Percentiles rank a stretch among this genome's conserved stretches.
Conservation (phyloP, 805 yeast genomes). For the Ogataea naganishii region DNA sequence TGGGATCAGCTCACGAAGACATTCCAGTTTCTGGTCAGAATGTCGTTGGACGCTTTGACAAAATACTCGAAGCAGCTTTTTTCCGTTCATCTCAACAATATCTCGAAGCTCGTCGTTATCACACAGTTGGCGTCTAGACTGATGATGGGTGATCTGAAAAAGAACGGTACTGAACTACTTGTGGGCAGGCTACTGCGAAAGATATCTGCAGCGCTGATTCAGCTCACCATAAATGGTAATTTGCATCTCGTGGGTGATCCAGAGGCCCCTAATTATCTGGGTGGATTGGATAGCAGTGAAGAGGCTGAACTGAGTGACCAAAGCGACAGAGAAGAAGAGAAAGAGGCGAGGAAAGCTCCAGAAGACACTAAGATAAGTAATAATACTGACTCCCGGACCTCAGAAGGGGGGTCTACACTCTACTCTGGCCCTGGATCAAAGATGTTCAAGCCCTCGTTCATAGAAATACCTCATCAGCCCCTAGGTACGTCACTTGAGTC, state of each 20-base stretch:
- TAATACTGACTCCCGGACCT: no score
- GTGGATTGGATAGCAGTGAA: conserved; percentile 7
- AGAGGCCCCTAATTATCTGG: conserved; percentile 14
- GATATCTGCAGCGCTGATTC: conserved; percentile 47
- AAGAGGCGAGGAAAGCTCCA: not conserved
- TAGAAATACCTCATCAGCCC: no score
- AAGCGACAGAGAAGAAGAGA: conserved; percentile 10
- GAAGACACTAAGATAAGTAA: conserved; percentile 1
- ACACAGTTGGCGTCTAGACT: conserved; percentile 50
- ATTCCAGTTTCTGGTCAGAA: conserved; percentile 37
- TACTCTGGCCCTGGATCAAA: no score
- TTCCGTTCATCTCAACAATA: conserved; percentile 40
- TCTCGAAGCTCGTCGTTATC: conserved; percentile 43
- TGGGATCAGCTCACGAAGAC: conserved; percentile 52
- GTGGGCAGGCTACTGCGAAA: conserved; percentile 43
- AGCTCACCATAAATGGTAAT: conserved; percentile 55
- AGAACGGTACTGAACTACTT: conserved; percentile 35
- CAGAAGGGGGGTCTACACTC: no score
- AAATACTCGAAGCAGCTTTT: conserved; percentile 45
- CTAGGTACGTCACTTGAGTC: no score
- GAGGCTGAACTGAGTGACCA: conserved; percentile 1
- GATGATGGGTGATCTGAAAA: conserved; percentile 39
- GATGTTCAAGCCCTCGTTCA: no score
- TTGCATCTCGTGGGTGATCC: conserved; percentile 38
- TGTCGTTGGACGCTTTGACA: conserved; percentile 41